phyloP scores from a whole-genome alignment of 768 basidiomycete species.

The Podaxis sp. region DNA sequence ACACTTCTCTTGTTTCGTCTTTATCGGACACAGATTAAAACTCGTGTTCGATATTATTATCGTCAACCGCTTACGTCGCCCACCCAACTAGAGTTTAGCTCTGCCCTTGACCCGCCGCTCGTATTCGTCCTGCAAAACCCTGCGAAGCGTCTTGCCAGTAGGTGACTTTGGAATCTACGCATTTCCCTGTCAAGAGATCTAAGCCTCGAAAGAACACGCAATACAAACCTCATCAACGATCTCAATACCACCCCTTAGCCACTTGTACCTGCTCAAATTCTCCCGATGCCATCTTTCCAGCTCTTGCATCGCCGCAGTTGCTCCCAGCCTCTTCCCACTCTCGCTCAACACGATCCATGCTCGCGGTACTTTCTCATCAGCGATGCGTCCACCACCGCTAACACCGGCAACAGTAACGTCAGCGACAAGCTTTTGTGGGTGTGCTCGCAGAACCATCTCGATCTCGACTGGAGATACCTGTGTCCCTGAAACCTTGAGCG shows the following conservation, averaged over 20 bases:
- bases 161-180: conserved; percentile 70
- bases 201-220: not conserved
- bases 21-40: too few relatives aligned
- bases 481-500: conserved; percentile 69
- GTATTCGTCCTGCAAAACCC: conserved; percentile 55
- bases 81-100: conserved; percentile 25
- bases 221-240: conserved; percentile 55
- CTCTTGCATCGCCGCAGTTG: conserved; percentile 31
- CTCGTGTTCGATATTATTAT: not conserved
- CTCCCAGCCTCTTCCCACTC: conserved; percentile 45
- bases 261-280: conserved; percentile 69
- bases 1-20: too few relatives aligned
- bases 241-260: conserved; percentile 68
- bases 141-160: conserved; percentile 67
- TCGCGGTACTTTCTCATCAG: conserved; percentile 67
- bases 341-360: conserved; percentile 73
- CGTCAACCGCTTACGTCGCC: not conserved
- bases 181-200: not conserved
- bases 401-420: conserved; percentile 75
- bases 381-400: conserved; percentile 58
- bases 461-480: conserved; percentile 84
- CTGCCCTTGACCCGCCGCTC: conserved; percentile 32
- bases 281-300: conserved; percentile 59
- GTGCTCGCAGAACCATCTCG: conserved; percentile 55
- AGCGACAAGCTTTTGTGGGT: conserved; percentile 54